These are phyloP conservation scores for Pseudocercospora macadamiae DNA, from an alignment of 2,329 filamentous ascomycete genomes.

Conservation along the genomic window DNA sequence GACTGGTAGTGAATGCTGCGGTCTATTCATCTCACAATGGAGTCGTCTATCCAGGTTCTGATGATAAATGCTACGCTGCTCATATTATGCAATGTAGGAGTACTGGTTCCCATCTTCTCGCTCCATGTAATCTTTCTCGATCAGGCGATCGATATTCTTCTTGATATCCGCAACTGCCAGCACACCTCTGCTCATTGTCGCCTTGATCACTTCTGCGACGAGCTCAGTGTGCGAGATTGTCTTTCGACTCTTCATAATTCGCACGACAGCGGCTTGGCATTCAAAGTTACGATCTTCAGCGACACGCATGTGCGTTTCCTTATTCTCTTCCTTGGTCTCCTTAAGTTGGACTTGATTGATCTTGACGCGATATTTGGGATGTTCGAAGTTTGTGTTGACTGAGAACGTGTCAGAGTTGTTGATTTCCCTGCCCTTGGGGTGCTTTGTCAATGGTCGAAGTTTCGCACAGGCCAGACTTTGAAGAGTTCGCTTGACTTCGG, in stretches of 20 bases:
- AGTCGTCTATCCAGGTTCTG: too few species aligned
- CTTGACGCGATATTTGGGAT: slow-evolving; percentile 88
- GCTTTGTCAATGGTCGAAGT: slow-evolving; percentile 79
- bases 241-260: slow-evolving; percentile 96
- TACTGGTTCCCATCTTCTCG: slow-evolving; percentile 67
- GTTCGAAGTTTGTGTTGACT: slow-evolving; percentile 75
- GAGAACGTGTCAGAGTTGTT: slow-evolving; percentile 78
- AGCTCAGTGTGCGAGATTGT: slow-evolving; percentile 82
- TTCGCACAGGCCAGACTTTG: slow-evolving; percentile 95
- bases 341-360: slow-evolving; percentile 99
- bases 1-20: too few species aligned
- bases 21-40: too few species aligned
- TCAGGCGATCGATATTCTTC: slow-evolving; percentile 94
- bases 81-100: slow-evolving; percentile 48
- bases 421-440: slow-evolving; percentile 79
- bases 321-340: slow-evolving; percentile 93
- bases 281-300: slow-evolving; percentile 90
- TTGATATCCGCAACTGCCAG: slow-evolving; percentile 89
- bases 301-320: slow-evolving; percentile 88
- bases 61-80: background rate
- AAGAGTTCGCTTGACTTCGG: slow-evolving; percentile 83
- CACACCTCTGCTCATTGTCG: slow-evolving; percentile 83
- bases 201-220: slow-evolving; percentile 87
- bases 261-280: slow-evolving; percentile 93
- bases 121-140: slow-evolving; percentile 93